A percentile compares a stretch with the other conserved stretches of the same genome.
Conservation (phyloP, 805 yeast species). For the Isabelozyma heimii region DNA sequence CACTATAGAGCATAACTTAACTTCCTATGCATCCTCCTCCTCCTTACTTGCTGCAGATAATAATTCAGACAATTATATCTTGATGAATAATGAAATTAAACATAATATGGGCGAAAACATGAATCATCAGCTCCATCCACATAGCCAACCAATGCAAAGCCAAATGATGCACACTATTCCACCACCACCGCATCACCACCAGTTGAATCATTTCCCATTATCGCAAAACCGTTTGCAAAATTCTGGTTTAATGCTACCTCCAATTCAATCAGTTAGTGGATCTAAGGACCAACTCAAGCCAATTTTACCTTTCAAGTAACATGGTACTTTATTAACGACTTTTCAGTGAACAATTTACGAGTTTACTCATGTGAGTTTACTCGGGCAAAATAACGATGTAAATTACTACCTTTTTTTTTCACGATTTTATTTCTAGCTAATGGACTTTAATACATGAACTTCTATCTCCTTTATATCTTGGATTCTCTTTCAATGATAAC, state of each 20-base stretch:
- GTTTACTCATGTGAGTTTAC: too few relatives aligned
- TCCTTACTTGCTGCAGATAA: not conserved
- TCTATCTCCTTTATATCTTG: slow-evolving; percentile 12
- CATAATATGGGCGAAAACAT: not conserved
- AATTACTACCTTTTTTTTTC: too few relatives aligned
- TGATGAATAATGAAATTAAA: not conserved
- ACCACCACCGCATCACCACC: not conserved
- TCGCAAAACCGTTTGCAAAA: not conserved
- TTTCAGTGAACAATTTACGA: too few relatives aligned
- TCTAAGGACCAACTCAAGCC: not conserved
- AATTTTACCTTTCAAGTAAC: not conserved
- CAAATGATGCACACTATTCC: not conserved
- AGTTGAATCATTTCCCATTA: not conserved
- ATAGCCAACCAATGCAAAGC: not conserved
- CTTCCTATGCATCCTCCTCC: not conserved
- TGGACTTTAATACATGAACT: not conserved
- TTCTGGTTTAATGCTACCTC: not conserved
- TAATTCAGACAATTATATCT: not conserved
- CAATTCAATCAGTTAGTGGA: not conserved
- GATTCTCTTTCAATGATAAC: slow-evolving; percentile 9
- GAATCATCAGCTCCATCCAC: not conserved
- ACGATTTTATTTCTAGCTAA: not conserved
- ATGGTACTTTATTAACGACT: not conserved
- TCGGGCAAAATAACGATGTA: not conserved
- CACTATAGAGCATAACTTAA: not conserved